Evolutionary conservation across 169 alveolate genomes (phyloP).

Genomic region (Cryptosporidium xiaoi): DNA sequence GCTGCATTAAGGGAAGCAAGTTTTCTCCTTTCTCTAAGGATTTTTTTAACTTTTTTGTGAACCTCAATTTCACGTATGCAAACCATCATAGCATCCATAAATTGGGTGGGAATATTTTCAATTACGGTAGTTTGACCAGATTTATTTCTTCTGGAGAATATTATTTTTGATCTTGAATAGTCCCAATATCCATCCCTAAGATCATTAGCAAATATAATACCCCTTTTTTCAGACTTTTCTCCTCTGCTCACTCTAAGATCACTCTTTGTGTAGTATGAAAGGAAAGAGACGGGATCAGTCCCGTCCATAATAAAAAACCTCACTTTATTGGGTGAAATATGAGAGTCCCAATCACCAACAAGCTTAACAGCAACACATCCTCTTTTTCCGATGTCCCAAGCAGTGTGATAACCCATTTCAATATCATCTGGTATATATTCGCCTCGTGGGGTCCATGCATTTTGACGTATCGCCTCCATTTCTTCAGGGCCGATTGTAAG

Average conservation of each 20-base stretch:
- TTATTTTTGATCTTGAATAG: constrained; percentile 48
- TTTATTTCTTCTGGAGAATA: constrained; percentile 60
- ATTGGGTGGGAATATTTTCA: constrained; percentile 61
- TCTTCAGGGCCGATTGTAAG: constrained; percentile 46
- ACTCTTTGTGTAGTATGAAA: constrained; percentile 60
- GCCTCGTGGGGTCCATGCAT: constrained; percentile 79
- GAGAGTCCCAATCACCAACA: constrained; percentile 78
- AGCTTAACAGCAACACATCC: constrained; percentile 80
- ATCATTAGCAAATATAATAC: constrained; percentile 67
- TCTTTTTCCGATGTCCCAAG: constrained; percentile 81
- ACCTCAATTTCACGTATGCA: constrained; percentile 68
- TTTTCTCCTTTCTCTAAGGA: constrained; percentile 24
- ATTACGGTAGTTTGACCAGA: constrained; percentile 66
- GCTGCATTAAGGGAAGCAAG: neutral
- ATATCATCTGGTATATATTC: constrained; percentile 77
- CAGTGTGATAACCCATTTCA: constrained; percentile 79
- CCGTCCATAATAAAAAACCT: constrained; percentile 82
- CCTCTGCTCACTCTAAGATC: constrained; percentile 71
- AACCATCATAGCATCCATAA: constrained; percentile 74
- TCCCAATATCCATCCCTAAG: constrained; percentile 72
- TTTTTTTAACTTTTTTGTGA: constrained; percentile 45
- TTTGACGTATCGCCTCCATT: constrained; percentile 73
- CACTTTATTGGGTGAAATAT: constrained; percentile 74
- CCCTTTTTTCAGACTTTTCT: constrained; percentile 67
- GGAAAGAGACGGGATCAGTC: constrained; percentile 76